Conservation (phyloP, 2,329 filamentous ascomycete species). For the Phaeomoniella chlamydospora region DNA sequence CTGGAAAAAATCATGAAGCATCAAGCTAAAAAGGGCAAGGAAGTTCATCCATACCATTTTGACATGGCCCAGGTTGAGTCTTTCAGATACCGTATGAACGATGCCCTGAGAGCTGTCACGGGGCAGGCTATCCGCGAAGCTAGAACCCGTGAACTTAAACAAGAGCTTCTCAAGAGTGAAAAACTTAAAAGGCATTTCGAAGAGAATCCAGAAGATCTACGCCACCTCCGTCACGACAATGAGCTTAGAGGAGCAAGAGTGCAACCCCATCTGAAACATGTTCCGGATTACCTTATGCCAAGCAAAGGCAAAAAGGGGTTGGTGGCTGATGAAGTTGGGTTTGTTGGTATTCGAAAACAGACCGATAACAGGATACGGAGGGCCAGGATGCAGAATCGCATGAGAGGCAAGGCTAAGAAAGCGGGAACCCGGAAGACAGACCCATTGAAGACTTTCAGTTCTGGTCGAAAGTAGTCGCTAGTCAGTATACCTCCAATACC, state of each 20-base stretch:
- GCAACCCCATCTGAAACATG: constrained; percentile 82
- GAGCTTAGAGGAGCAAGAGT: constrained; percentile 64
- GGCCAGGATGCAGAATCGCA: constrained; percentile 25
- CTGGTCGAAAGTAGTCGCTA: constrained; percentile 19
- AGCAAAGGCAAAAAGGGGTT: constrained; percentile 56
- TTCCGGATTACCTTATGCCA: constrained; percentile 87
- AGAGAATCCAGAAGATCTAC: constrained; percentile 82
- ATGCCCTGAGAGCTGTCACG: constrained; percentile 81
- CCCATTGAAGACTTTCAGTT: constrained; percentile 80
- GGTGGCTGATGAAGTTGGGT: constrained; percentile 53
- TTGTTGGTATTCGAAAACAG: constrained; percentile 49
- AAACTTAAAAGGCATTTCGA: constrained; percentile 93
- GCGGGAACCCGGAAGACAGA: constrained; percentile 55
- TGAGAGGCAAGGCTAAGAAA: constrained; percentile 26
- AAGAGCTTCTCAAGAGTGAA: constrained; percentile 84
- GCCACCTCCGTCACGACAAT: constrained; percentile 77
- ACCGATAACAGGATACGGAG: constrained; percentile 34
- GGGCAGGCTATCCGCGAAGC: constrained; percentile 82
- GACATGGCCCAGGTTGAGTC: constrained; percentile 89
- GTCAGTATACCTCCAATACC: too few species aligned
- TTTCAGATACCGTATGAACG: constrained; percentile 88
- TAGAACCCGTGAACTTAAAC: constrained; percentile 69
- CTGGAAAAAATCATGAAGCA: constrained; percentile 65
- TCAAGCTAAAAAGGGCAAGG: constrained; percentile 63
- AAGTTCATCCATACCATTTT: constrained; percentile 82